These are phyloP conservation scores for Spinacia oleracea DNA, from an alignment of 179 eudicot species.

Conservation along the genomic window DNA sequence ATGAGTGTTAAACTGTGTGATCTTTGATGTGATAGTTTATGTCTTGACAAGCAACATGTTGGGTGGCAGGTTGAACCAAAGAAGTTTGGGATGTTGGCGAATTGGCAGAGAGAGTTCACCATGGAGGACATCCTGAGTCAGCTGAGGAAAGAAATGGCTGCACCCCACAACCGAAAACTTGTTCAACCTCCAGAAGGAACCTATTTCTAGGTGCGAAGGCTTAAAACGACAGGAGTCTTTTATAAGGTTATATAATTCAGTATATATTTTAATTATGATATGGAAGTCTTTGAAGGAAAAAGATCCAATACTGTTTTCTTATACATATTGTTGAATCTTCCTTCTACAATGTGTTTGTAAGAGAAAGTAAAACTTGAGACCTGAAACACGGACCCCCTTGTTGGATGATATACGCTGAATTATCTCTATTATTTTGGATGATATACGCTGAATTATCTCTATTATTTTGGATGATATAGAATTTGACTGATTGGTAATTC, in stretches of 20 bases:
- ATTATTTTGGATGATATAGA: not conserved
- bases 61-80: conserved; percentile 57
- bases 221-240: not conserved
- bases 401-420: not conserved
- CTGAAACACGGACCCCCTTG: not conserved
- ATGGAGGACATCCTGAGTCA: conserved; percentile 89
- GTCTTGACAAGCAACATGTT: not conserved
- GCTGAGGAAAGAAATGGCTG: conserved; percentile 84
- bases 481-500: not conserved
- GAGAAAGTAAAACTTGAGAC: no score
- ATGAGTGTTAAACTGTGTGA: not conserved
- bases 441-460: not conserved
- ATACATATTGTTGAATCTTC: not conserved
- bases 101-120: conserved; percentile 83
- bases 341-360: conserved; percentile 9
- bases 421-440: not conserved
- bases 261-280: not conserved
- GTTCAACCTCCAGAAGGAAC: conserved; percentile 93
- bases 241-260: not conserved
- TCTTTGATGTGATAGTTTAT: not conserved
- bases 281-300: conserved; percentile 1
- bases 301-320: not conserved
- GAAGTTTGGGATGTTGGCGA: conserved; percentile 65
- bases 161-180: conserved; percentile 86
- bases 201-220: conserved; percentile 43